Conservation (phyloP, 129 eudicot species). For the Tagetes patula region DNA sequence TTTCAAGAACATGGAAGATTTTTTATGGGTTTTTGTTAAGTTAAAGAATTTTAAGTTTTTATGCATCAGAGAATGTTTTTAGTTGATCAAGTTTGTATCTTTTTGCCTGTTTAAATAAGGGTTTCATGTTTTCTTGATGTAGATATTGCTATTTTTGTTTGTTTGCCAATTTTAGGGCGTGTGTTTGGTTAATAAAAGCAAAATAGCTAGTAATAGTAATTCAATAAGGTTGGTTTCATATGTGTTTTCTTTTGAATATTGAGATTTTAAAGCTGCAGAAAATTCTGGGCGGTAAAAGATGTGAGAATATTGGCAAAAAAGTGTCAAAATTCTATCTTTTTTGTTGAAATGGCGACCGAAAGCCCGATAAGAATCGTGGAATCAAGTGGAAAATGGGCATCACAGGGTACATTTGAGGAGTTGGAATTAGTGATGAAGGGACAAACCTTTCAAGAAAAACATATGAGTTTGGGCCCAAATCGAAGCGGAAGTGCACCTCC, state of each 20-base stretch:
- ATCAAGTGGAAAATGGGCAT: conserved; percentile 48
- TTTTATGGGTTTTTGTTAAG: conserved; percentile 12
- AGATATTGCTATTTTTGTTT: conserved; percentile 11
- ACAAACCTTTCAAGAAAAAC: conserved; percentile 48
- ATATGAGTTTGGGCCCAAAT: conserved; percentile 46
- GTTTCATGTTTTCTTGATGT: conserved; percentile 22
- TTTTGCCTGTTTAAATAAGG: conserved; percentile 26
- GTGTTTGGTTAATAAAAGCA: conserved; percentile 6
- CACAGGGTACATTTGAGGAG: conserved; percentile 56
- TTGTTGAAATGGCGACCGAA: conserved; percentile 67
- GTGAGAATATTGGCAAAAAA: conserved; percentile 15
- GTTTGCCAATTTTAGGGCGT: conserved; percentile 12
- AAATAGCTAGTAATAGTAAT: conserved; percentile 11
- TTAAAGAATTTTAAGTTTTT: conserved; percentile 21
- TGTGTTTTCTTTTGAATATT: conserved; percentile 17
- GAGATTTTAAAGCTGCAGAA: conserved; percentile 19
- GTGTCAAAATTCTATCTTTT: conserved; percentile 10
- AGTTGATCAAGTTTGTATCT: conserved; percentile 31
- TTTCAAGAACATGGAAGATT: conserved; percentile 23
- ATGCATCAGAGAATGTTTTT: conserved; percentile 7
- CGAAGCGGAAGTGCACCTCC: conserved; percentile 92
- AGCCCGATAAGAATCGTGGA: conserved; percentile 69
- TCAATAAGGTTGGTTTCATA: conserved; percentile 1
- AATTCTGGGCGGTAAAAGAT: conserved; percentile 11
- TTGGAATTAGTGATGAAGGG: conserved; percentile 51